Percentiles rank a stretch among this genome's conserved stretches.
These are phyloP conservation scores for Chloroidium sp. DNA, from an alignment of 163 green algal genomes.

Conservation along the genomic window DNA sequence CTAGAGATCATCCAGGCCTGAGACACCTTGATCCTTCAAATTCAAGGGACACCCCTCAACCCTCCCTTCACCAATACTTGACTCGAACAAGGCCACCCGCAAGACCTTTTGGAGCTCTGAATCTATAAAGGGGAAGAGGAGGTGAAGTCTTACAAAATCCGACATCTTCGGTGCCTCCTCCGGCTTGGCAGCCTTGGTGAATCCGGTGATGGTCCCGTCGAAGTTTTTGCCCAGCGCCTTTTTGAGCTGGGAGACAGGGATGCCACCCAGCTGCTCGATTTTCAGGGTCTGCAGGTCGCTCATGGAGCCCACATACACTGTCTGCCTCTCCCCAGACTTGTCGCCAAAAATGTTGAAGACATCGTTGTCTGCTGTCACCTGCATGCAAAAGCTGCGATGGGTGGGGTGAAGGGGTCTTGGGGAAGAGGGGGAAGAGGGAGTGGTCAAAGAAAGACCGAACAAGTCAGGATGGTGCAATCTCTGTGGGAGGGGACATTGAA, in stretches of 20 bases:
- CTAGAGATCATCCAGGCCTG: no score
- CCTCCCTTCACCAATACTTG: no score
- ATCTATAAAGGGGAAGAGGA: no score
- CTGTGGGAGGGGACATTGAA: no score
- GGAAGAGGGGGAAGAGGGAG: no score
- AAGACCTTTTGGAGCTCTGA: no score
- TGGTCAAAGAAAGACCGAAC: no score
- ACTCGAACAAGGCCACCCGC: no score
- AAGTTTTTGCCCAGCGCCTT: background rate
- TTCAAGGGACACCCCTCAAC: no score
- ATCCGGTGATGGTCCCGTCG: constrained; percentile 12
- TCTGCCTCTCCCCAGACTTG: constrained; percentile 35
- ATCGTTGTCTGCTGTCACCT: constrained; percentile 56
- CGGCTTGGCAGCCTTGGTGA: constrained; percentile 9
- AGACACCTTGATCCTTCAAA: no score
- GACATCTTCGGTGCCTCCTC: background rate
- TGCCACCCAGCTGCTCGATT: constrained; percentile 23
- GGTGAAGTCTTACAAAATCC: background rate
- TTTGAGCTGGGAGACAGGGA: constrained; percentile 25
- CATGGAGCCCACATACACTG: constrained; percentile 57
- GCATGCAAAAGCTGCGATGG: background rate
- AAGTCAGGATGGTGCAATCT: no score
- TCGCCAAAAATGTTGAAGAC: constrained; percentile 68
- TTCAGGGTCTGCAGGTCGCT: constrained; percentile 18
- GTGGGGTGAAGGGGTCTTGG: no score